phyloP scores from a whole-genome alignment of 2,329 filamentous ascomycete genomes.

The Sporothrix schenckii region DNA sequence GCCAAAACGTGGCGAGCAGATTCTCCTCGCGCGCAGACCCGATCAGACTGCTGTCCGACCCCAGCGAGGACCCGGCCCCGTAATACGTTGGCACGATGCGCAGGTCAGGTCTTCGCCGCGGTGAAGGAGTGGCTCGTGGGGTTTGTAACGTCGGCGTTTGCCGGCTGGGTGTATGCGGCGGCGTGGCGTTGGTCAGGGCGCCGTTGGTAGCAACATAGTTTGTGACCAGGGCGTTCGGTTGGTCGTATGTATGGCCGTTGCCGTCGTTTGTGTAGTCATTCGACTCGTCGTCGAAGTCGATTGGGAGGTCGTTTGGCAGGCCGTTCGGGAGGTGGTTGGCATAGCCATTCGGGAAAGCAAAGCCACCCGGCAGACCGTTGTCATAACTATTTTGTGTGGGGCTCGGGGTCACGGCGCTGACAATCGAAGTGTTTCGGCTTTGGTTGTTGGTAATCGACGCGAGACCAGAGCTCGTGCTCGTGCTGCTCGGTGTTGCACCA shows the following conservation, averaged over 20 bases:
- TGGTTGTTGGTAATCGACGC: not conserved
- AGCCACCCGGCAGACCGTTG: not conserved
- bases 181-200: not conserved
- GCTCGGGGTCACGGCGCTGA: not conserved
- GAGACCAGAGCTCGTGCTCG: not conserved
- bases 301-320: not conserved
- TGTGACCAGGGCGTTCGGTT: not conserved
- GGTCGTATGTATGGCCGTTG: not conserved
- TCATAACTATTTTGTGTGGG: not conserved
- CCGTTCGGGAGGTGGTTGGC: not conserved
- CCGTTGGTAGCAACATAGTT: constrained; percentile 17
- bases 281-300: not conserved
- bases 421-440: constrained; percentile 8
- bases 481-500: constrained; percentile 2
- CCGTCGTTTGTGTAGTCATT: not conserved
- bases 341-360: not conserved
- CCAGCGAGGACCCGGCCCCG: not conserved
- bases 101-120: constrained; percentile 22
- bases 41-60: constrained; percentile 29
- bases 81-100: constrained; percentile 29
- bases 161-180: constrained; percentile 11
- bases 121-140: not conserved
- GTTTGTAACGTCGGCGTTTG: not conserved
- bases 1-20: constrained; percentile 35
- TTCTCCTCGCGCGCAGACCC: constrained; percentile 31